These are phyloP conservation scores for Solanum pinnatisectum DNA, from an alignment of 257 asterid genomes.

Conservation along the genomic window DNA sequence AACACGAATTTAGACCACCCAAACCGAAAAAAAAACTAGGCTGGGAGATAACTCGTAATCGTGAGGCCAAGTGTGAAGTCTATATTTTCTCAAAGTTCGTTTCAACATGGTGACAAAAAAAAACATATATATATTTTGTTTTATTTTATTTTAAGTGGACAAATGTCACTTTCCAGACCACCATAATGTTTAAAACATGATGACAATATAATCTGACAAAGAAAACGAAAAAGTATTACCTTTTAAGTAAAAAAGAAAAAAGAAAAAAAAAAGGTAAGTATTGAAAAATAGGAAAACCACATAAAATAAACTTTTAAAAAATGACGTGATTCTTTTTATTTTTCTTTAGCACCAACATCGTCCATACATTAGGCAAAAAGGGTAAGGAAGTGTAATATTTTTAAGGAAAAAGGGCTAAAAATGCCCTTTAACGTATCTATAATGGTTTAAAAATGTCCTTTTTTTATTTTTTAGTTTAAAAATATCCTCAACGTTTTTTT, in stretches of 20 bases:
- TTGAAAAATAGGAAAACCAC: not conserved
- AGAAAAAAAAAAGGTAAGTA: accelerated
- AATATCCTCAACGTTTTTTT: too few relatives aligned
- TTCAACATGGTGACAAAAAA: not conserved
- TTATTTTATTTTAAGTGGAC: not conserved
- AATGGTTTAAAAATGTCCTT: too few relatives aligned
- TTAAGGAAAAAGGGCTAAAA: too few relatives aligned
- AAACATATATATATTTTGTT: too few relatives aligned
- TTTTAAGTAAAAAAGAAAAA: not conserved
- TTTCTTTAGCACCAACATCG: not conserved
- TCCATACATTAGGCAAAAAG: not conserved
- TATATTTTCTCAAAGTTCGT: not conserved
- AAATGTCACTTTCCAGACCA: not conserved
- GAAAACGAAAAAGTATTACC: not conserved
- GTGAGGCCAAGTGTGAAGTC: not conserved
- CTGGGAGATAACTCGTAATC: not conserved
- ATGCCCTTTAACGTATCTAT: too few relatives aligned
- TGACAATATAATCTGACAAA: not conserved
- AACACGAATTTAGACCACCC: not conserved
- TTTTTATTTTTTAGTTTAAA: too few relatives aligned
- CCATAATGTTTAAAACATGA: not conserved
- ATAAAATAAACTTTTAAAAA: not conserved
- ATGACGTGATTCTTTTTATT: not conserved
- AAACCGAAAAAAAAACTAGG: not conserved
- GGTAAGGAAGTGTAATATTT: not conserved